phyloP scores from a whole-genome alignment of 306 rosid species.

The Trifolium fragiferum region DNA sequence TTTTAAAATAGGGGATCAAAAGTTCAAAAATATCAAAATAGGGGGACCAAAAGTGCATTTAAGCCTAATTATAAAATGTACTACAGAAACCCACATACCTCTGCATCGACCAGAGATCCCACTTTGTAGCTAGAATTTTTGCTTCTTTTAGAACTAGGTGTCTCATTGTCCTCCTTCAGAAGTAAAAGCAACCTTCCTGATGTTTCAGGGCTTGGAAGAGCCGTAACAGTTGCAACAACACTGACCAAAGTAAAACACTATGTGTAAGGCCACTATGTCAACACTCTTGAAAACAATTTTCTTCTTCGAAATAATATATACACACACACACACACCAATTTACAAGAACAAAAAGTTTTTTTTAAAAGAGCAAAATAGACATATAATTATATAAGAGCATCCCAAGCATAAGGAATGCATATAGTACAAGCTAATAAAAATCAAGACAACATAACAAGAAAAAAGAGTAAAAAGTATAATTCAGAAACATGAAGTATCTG shows the following conservation, averaged over 20 bases:
- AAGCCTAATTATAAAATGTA: slow-evolving; percentile 7
- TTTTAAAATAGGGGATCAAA: too few relatives aligned
- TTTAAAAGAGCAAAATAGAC: too few relatives aligned
- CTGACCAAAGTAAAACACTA: slow-evolving; percentile 57
- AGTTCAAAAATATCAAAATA: too few relatives aligned
- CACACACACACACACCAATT: not conserved
- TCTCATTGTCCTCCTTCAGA: slow-evolving; percentile 59
- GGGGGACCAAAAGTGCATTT: too few relatives aligned
- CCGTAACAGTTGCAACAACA: slow-evolving; percentile 72
- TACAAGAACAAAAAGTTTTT: not conserved
- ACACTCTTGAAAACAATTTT: not conserved
- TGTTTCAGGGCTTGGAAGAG: slow-evolving; percentile 79
- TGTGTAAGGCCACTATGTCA: slow-evolving; percentile 6
- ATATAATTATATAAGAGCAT: too few relatives aligned
- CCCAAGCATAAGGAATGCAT: too few relatives aligned
- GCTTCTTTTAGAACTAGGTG: slow-evolving; percentile 74
- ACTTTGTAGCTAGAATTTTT: slow-evolving; percentile 73
- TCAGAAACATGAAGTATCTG: slow-evolving; percentile 8
- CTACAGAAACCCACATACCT: slow-evolving; percentile 59
- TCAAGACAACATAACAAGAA: too few relatives aligned
- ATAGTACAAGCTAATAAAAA: too few relatives aligned
- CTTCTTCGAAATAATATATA: not conserved
- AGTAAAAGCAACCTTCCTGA: slow-evolving; percentile 76
- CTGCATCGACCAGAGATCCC: slow-evolving; percentile 92
- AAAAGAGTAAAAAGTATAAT: not conserved